Evolutionary conservation across 768 basidiomycete genomes (phyloP).

Genomic region (Agrocybe pediades): DNA sequence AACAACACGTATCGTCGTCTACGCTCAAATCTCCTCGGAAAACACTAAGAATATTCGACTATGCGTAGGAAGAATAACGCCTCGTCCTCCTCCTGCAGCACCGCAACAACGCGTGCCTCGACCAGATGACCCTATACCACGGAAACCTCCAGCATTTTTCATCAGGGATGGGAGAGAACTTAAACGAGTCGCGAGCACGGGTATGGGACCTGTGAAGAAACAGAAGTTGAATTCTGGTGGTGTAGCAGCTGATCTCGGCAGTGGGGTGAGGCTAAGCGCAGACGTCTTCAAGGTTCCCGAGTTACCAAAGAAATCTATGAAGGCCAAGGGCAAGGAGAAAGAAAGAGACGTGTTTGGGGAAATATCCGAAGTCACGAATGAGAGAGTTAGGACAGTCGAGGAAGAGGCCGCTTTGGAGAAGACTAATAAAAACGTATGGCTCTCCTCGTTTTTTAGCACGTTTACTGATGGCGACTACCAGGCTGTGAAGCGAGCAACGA

Average conservation of each 20-base stretch:
- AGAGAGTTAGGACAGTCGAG: slow-evolving; percentile 28
- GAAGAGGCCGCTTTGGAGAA: slow-evolving; percentile 43
- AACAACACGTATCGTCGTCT: slow-evolving; percentile 66
- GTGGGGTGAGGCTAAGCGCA: slow-evolving; percentile 34
- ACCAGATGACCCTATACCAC: slow-evolving; percentile 81
- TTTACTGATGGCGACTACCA: slow-evolving; percentile 18
- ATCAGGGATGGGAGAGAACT: slow-evolving; percentile 21
- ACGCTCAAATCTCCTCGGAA: slow-evolving; percentile 30
- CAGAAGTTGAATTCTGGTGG: slow-evolving; percentile 28
- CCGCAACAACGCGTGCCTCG: slow-evolving; percentile 37
- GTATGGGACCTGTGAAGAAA: slow-evolving; percentile 28
- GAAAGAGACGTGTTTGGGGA: slow-evolving; percentile 43
- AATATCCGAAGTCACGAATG: slow-evolving; percentile 26
- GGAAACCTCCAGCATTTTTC: slow-evolving; percentile 56
- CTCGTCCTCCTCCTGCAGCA: slow-evolving; percentile 34
- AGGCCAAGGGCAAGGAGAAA: slow-evolving; percentile 41
- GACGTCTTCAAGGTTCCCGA: slow-evolving; percentile 52
- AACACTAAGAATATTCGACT: slow-evolving; percentile 38
- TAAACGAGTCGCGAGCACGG: slow-evolving; percentile 19
- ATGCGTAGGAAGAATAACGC: slow-evolving; percentile 58
- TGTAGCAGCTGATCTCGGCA: slow-evolving; percentile 35
- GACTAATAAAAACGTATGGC: slow-evolving; percentile 59
- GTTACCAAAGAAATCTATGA: slow-evolving; percentile 36
- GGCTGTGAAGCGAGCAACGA: slow-evolving; percentile 46
- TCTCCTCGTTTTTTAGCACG: neutral